Evolutionary conservation across 164 flowering plant genomes (phyloP).

Genomic region (Sedum album): DNA sequence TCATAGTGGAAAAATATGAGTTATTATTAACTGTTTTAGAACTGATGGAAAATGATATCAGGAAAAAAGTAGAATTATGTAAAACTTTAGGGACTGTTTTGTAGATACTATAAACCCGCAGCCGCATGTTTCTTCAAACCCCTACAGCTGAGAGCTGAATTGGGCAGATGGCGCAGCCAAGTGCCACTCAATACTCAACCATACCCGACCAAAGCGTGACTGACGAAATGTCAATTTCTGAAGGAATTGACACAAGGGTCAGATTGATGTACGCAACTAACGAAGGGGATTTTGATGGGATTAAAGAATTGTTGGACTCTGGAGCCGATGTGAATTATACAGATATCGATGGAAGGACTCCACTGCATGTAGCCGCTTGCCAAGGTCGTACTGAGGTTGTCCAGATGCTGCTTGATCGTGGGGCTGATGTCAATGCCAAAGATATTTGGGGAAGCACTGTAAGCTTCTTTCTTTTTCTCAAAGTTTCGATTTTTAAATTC

Average conservation of each 20-base stretch:
- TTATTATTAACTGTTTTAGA: too few species aligned
- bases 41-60: too few species aligned
- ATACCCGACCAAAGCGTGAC: slow-evolving; percentile 30
- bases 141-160: neutral
- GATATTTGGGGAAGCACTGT: slow-evolving; percentile 78
- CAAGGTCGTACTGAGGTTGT: slow-evolving; percentile 46
- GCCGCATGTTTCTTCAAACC: neutral
- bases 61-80: too few species aligned
- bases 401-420: slow-evolving; percentile 30
- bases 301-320: slow-evolving; percentile 37
- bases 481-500: neutral
- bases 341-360: slow-evolving; percentile 45
- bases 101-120: neutral
- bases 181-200: slow-evolving; percentile 45
- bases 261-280: slow-evolving; percentile 45
- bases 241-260: slow-evolving; percentile 32
- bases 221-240: slow-evolving; percentile 10
- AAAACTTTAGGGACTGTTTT: neutral
- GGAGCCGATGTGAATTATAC: slow-evolving; percentile 40
- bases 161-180: slow-evolving; percentile 4
- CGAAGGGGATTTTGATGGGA: slow-evolving; percentile 51
- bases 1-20: too few species aligned
- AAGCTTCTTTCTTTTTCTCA: slow-evolving; percentile 1
- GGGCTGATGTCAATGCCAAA: slow-evolving; percentile 41
- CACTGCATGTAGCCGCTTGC: slow-evolving; percentile 56